Base-by-base conservation (phyloP, 139 green algal species). In the Picochlorum sp. region DNA sequence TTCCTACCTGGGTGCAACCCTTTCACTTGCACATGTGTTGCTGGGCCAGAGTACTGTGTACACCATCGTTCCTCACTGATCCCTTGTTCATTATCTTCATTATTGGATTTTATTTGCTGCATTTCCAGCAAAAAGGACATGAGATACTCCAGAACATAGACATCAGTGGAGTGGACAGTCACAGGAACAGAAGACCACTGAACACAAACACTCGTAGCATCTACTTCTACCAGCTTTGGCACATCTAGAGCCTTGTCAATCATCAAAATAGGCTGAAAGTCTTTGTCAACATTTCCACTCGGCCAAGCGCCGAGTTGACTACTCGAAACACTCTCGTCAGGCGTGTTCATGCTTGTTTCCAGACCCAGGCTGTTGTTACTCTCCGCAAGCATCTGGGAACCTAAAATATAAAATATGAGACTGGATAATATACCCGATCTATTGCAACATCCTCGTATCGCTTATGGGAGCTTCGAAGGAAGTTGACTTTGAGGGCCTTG, bases 21-120 rank as follows among this genome's bases (percentile, higher is more conserved):
- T 28, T 63, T 69, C 20, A 87, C 75, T 75, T 85, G 76, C 41
- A 68, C 67, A 44, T 66, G 68, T 6, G 60, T 61, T 10, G 71
- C 68, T n/a, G 66, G 37, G 20, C 67, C 71, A 28, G 26, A 58
- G 34, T 78, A 77, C 55, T 70, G 59, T 14, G 60, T 57, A 24
- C n/a, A 55, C 70, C 70, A 77, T 13, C 70, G n/a, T 14, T 77
- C 63, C 10, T 69, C 28, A 18, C 26, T 57, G 4, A 65, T 38
- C 13, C 38, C 30, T 57, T n/a, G 13, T 18, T 34, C 16, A 14
- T 16, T 21, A 14, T 34, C 10, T 26, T 18, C 10, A 13, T 20
- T 18, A 21, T 44, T 23, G n/a, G 10, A 16, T 10, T 26, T 31
- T 44, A 78, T 62, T 66, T 77, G 58, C 62, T 77, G 68, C 72